These are phyloP conservation scores for Cyphellophora europaea DNA, from an alignment of 2,329 filamentous ascomycete genomes.

Conservation along the genomic window DNA sequence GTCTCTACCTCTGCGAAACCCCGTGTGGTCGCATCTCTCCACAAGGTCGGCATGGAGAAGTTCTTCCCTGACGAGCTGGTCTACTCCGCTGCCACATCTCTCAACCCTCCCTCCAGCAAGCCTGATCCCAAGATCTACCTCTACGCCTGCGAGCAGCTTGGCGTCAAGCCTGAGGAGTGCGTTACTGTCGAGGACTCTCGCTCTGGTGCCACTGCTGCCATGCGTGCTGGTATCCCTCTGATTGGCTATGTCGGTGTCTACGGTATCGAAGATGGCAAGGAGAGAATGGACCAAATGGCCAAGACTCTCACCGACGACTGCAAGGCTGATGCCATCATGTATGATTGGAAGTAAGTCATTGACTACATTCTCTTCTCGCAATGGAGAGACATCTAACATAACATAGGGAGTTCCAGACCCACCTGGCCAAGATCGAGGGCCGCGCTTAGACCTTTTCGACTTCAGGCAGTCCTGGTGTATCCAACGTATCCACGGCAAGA, in stretches of 20 bases:
- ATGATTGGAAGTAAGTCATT: constrained; percentile 38
- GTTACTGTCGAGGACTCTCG: constrained; percentile 85
- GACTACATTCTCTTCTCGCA: too few species aligned
- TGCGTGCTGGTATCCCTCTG: constrained; percentile 68
- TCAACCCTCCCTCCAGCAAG: constrained; percentile 75
- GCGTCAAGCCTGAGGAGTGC: constrained; percentile 61
- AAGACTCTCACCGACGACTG: constrained; percentile 53
- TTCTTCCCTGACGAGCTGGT: constrained; percentile 68
- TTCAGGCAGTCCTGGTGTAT: too few species aligned
- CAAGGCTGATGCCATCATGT: constrained; percentile 40
- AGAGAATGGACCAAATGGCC: constrained; percentile 65
- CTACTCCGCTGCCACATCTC: constrained; percentile 74
- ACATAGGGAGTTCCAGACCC: constrained; percentile 1
- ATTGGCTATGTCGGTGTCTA: constrained; percentile 84
- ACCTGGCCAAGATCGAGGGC: not conserved
- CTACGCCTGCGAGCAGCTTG: constrained; percentile 64
- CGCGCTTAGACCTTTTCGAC: not conserved
- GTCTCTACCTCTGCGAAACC: constrained; percentile 75
- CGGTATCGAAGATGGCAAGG: constrained; percentile 49
- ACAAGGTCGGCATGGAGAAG: constrained; percentile 71
- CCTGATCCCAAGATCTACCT: constrained; percentile 90
- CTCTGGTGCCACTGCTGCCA: constrained; percentile 71
- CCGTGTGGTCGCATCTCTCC: constrained; percentile 67
- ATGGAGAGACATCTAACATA: too few species aligned
- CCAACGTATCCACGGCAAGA: too few species aligned